Percentiles rank a stretch among this genome's conserved stretches.
phyloP scores from a whole-genome alignment of 225 moss, liverwort and hornwort genomes.

The Straminergon stramineum region DNA sequence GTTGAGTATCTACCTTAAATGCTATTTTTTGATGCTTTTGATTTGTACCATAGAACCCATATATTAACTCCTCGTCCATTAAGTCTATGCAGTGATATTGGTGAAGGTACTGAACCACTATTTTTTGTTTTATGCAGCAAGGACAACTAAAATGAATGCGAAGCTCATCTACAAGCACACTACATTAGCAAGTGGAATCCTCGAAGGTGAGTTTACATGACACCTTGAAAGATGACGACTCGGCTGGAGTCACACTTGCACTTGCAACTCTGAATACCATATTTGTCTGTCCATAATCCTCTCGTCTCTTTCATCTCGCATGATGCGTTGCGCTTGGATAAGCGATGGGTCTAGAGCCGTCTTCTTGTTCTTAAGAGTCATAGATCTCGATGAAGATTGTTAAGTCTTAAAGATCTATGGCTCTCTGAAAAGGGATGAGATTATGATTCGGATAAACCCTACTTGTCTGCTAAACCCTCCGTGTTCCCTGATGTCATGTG shows the following conservation, averaged over 20 bases:
- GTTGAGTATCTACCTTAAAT: not conserved
- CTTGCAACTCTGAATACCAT: not conserved
- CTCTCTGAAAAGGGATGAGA: not conserved
- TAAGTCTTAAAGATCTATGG: too few relatives aligned
- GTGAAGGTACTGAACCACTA: not conserved
- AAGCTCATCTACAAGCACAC: constrained; percentile 14
- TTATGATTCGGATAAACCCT: not conserved
- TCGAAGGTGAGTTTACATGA: not conserved
- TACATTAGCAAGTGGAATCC: not conserved
- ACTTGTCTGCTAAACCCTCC: not conserved
- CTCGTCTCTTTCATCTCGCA: not conserved
- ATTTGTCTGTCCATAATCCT: not conserved
- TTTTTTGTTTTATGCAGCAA: not conserved
- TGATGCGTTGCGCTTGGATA: not conserved
- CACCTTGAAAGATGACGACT: not conserved
- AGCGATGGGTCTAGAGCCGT: not conserved
- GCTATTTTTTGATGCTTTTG: not conserved
- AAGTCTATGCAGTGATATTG: not conserved
- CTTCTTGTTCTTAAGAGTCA: not conserved
- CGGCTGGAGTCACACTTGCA: not conserved
- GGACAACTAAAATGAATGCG: not conserved
- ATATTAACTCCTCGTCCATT: too few relatives aligned
- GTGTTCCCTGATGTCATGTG: not conserved
- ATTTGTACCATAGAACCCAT: not conserved
- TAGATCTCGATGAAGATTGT: not conserved